Conservation (phyloP, 176 grass and related monocot genomes). For the Carex scoparia region DNA sequence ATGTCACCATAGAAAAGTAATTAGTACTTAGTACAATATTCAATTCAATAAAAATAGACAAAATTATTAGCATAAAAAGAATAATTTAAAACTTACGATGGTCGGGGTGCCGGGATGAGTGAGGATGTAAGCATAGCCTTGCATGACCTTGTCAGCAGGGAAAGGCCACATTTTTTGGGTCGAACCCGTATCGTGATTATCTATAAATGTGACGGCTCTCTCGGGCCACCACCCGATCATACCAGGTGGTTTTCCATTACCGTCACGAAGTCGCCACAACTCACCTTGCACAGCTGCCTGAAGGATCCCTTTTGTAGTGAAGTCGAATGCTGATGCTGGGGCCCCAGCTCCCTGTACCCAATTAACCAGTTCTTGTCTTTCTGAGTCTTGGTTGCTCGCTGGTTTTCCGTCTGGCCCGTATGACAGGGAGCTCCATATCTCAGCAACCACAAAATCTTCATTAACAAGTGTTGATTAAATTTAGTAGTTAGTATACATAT, state of each 20-base stretch:
- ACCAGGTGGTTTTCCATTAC: conserved; percentile 48
- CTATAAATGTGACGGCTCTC: conserved; percentile 65
- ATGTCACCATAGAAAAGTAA: not conserved
- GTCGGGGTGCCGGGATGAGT: conserved; percentile 67
- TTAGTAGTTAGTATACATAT: not conserved
- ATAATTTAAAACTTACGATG: conserved; percentile 39
- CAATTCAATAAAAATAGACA: not conserved
- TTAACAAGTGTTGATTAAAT: not conserved
- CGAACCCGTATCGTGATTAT: conserved; percentile 77
- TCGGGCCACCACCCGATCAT: conserved; percentile 73
- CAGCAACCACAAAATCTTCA: conserved; percentile 45
- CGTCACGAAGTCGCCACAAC: conserved; percentile 56
- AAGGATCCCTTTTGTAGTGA: conserved; percentile 69
- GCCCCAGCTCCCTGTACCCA: conserved; percentile 43
- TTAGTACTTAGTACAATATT: not conserved
- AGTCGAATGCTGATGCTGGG: conserved; percentile 57
- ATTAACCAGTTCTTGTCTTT: conserved; percentile 51
- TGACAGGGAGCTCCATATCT: conserved; percentile 58
- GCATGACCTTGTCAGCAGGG: conserved; percentile 68
- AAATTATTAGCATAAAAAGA: not conserved
- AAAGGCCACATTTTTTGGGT: conserved; percentile 72
- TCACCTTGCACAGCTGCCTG: conserved; percentile 65
- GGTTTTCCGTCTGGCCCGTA: conserved; percentile 50
- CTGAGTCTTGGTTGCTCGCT: conserved; percentile 39
- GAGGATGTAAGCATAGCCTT: conserved; percentile 78